Evolutionary conservation across 2,329 filamentous ascomycete genomes (phyloP), one percentile per base, ranked within the genome.

Genomic region (Aspergillus glaucus): DNA sequence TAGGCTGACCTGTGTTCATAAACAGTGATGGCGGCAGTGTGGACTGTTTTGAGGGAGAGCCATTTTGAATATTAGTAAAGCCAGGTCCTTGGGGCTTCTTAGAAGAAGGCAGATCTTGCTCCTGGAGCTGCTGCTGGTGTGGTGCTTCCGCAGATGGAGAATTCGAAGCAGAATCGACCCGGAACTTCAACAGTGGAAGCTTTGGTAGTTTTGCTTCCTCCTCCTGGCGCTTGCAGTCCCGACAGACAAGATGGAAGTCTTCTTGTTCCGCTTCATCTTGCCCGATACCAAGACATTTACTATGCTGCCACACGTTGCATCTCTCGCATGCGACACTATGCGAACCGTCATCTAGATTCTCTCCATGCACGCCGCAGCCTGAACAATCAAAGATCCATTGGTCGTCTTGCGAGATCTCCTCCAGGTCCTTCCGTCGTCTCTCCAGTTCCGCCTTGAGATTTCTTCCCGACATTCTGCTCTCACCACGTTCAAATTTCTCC

Each of bases 251-350:
- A 52, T 88, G 84, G 61, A 97, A 97, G 56, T 94, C 87, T 1
- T 88, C 82, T 43, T 84, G 78, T 55, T 95, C 92, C 0, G 90
- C 91, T 53, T 91, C 86, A 51, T 79, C 74, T 59, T 94, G 81
- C 42, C 80, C 79, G 54, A 97, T 87, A 37, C 85, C 86, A 51
- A 95, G 80, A 63, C 93, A 98, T 60, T 87, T 88, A 75, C 90
- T 95, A 64, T 98, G 93, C 66, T 97, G 92, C 93, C 93, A 98
- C 43, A 95, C 85, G 63, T 86, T 94, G 75, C 93, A 98, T 57
- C 79, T 84, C 64, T 98, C 93, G 70, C 93, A 98, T 24, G 91
- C 87, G 55, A 98, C 84, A 65, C 90, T 95, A 64, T 95, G 91
- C 6, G 88, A 86, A 32, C 93, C 93, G 65, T 97, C 93, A 60